Conservation (phyloP, 805 yeast species). For the Zygoascus flipseniorum region DNA sequence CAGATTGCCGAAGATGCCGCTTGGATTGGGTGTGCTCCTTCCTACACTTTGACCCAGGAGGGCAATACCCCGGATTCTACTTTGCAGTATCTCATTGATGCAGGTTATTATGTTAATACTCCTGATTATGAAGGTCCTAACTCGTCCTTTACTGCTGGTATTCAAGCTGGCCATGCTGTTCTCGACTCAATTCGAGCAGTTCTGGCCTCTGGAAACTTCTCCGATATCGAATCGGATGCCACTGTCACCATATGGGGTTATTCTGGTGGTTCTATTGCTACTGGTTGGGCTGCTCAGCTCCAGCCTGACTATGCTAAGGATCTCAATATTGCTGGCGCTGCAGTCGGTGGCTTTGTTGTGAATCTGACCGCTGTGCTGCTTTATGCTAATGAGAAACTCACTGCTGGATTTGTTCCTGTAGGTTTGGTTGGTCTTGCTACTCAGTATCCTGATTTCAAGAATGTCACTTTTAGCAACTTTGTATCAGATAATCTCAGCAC, state of each 20-base stretch:
- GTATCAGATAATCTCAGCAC: conserved; percentile 4
- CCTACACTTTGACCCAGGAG: conserved; percentile 15
- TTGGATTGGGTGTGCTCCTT: conserved; percentile 23
- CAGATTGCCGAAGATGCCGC: conserved; percentile 24
- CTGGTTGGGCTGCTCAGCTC: conserved; percentile 40
- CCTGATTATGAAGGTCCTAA: conserved; percentile 27
- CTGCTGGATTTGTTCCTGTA: conserved; percentile 19
- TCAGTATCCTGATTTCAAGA: conserved; percentile 16
- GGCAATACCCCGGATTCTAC: conserved; percentile 7
- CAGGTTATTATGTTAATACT: conserved; percentile 13
- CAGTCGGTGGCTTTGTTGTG: conserved; percentile 23
- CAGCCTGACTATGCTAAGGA: conserved; percentile 22
- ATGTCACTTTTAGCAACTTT: neutral
- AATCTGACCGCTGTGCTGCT: conserved; percentile 16
- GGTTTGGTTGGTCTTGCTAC: conserved; percentile 19
- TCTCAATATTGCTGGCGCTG: conserved; percentile 20
- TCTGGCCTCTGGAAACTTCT: conserved; percentile 8
- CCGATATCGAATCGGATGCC: conserved; percentile 28
- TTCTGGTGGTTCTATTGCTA: conserved; percentile 62
- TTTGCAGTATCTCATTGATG: conserved; percentile 10
- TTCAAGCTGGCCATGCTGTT: conserved; percentile 19
- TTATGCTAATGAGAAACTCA: conserved; percentile 12
- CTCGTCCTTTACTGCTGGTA: conserved; percentile 23
- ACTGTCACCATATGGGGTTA: conserved; percentile 78
- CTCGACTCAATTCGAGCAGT: conserved; percentile 24